Conservation (phyloP, 225 moss, liverwort and hornwort genomes). For the Lunularia cruciata region DNA sequence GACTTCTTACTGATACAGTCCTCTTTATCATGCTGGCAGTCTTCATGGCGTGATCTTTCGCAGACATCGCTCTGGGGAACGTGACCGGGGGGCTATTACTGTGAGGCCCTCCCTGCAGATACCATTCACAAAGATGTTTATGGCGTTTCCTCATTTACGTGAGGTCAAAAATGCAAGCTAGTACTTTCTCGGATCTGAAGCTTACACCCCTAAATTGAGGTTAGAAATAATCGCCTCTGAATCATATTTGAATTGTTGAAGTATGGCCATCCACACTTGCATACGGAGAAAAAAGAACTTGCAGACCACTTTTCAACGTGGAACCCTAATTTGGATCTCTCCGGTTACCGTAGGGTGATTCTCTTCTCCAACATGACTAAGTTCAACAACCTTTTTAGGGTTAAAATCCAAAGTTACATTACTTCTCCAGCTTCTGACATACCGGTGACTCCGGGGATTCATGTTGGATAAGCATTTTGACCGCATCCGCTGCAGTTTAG, state of each 20-base stretch:
- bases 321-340: background rate
- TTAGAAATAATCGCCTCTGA: too few species aligned
- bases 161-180: too few species aligned
- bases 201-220: too few species aligned
- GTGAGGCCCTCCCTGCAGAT: background rate
- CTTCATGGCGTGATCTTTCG: background rate
- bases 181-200: too few species aligned
- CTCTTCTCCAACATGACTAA: background rate
- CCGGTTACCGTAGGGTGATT: background rate
- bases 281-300: too few species aligned
- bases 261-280: too few species aligned
- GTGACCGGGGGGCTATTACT: background rate
- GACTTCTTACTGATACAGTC: background rate
- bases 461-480: constrained; percentile 18
- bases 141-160: too few species aligned
- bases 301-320: too few species aligned
- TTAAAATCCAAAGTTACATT: background rate
- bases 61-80: background rate
- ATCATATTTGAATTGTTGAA: too few species aligned
- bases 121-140: too few species aligned
- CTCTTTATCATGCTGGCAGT: background rate
- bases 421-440: background rate
- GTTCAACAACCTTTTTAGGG: background rate
- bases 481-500: constrained; percentile 7
- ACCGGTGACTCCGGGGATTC: constrained; percentile 20